Evolutionary conservation across 352 stramenopile genomes (phyloP), one percentile per base, ranked within the genome.

Genomic region (Phytophthora tubulina): DNA sequence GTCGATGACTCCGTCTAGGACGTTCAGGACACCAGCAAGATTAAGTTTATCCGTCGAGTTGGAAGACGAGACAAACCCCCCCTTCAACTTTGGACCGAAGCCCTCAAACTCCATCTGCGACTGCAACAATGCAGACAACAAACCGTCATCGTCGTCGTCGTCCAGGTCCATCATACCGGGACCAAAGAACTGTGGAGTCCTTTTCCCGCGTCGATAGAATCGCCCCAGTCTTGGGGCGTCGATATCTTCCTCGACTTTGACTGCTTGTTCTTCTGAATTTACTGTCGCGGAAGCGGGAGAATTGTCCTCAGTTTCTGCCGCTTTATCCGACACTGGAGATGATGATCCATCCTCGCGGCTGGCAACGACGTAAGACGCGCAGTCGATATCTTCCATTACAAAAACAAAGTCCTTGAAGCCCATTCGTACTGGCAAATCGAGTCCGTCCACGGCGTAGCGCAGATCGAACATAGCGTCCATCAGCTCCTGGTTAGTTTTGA

Each of bases 341-440:
- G 35, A 27, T 27, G 55, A 48, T 9, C 30, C 38, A 59, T 67
- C 6, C 89, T 80, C 55, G n/a, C 83, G 80, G 14, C 71, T 70
- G 21, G 76, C 75, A 0, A 96, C 89, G 14, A 96, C 76, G 2
- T 82, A 88, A 2, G 85, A 89, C 9, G 88, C 86, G 36, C 86
- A 92, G 69, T 97, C 89, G 56, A 96, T 86, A 75, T 96, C 89
- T 63, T 96, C 91, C 84, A 97, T 94, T 11, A 97, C 91, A 66
- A 93, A 97, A 35, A 97, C 88, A n/a, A 96, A 72, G 68, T 97
- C 86, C 35, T 94, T 85, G 67, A 96, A 94, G 8, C 39, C 62
- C 55, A 96, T 82, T 44, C 75, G 75, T 2, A 95, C 75, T 0
- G 88, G 86, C 46, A 88, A 71, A 49, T 94, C 86, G 13, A 90